A percentile compares a stretch with the other conserved stretches of the same genome.
phyloP scores from a whole-genome alignment of 257 asterid species.

The Przewalskia tangutica region DNA sequence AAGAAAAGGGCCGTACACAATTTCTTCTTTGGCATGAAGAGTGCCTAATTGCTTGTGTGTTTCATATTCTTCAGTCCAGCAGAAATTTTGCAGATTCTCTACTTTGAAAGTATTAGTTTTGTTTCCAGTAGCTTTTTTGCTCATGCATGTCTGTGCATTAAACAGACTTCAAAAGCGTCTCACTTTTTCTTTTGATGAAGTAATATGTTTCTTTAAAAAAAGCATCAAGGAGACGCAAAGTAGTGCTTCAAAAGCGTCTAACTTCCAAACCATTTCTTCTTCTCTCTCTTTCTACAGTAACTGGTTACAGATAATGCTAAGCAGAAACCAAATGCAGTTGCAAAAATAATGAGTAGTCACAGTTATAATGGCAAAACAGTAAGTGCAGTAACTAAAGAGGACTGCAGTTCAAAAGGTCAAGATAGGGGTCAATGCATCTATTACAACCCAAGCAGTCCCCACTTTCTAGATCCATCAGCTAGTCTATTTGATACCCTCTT shows the following conservation, averaged over 20 bases:
- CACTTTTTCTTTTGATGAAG: too few species aligned
- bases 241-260: background rate
- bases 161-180: background rate
- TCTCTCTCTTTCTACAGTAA: background rate
- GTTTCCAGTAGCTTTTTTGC: background rate
- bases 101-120: background rate
- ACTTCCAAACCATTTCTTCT: background rate
- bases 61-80: background rate
- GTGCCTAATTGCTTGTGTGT: background rate
- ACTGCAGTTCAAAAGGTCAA: background rate
- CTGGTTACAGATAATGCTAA: background rate
- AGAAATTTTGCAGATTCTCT: background rate
- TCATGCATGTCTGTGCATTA: background rate
- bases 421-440: background rate
- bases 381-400: background rate
- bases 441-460: background rate
- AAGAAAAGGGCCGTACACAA: background rate
- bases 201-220: too few species aligned
- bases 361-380: background rate
- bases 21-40: background rate
- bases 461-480: background rate
- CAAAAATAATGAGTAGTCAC: background rate
- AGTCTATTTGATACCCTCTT: background rate
- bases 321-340: background rate
- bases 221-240: too few species aligned